These are phyloP conservation scores for Saccharomycopsis hybrid DNA, from an alignment of 1,139 yeast genomes.

Conservation along the genomic window DNA sequence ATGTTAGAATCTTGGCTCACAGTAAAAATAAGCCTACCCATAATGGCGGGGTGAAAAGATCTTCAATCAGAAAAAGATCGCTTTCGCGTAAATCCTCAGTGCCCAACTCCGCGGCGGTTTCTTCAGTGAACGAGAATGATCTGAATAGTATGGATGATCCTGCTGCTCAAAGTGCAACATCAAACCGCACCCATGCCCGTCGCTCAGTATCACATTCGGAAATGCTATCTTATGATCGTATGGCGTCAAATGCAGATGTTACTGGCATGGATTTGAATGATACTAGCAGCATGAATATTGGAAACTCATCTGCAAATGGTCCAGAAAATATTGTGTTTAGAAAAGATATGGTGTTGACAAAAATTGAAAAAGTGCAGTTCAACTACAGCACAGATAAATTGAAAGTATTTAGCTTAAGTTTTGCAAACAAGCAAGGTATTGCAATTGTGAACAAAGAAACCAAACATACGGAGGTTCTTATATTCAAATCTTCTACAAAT, in stretches of 20 bases:
- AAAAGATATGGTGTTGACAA: constrained; percentile 65
- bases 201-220: constrained; percentile 53
- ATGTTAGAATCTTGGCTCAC: constrained; percentile 38
- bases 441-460: constrained; percentile 35
- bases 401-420: constrained; percentile 39
- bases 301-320: constrained; percentile 23
- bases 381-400: constrained; percentile 32
- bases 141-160: neutral
- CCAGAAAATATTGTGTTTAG: constrained; percentile 28
- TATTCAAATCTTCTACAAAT: constrained; percentile 34
- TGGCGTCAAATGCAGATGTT: constrained; percentile 37
- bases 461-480: constrained; percentile 41
- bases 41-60: constrained; percentile 2
- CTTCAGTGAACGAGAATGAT: neutral
- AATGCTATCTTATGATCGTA: constrained; percentile 53
- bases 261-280: constrained; percentile 22
- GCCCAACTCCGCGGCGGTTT: constrained; percentile 2
- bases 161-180: neutral
- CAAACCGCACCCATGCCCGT: constrained; percentile 3
- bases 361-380: constrained; percentile 39
- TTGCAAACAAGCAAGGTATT: constrained; percentile 54
- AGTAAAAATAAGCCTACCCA: constrained; percentile 8
- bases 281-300: constrained; percentile 24
- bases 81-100: constrained; percentile 15
- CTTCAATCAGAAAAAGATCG: constrained; percentile 12